Base-by-base conservation (phyloP, 2,329 filamentous ascomycete genomes). In the Colletotrichum falcatum region DNA sequence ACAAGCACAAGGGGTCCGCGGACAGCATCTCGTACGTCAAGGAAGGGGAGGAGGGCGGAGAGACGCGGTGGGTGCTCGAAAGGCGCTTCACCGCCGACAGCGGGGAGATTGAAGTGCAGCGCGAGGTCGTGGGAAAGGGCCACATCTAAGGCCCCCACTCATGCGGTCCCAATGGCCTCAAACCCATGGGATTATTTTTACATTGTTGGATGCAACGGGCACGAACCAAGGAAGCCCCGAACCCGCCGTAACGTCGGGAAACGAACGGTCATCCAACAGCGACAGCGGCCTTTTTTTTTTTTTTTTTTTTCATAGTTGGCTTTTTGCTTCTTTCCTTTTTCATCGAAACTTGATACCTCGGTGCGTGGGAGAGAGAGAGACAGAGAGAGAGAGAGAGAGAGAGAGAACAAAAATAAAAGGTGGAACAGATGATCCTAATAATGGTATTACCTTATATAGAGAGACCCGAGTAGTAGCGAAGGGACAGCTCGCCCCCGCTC, bases 21-120 rank as follows among this genome's bases (percentile, higher is more conserved):
- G 91, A 93, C 74, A 92, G 90, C 72, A 89, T 94, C 42, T 91
- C 90, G 8, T 94, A 94, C 78, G 84, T 87, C 2, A 86, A 86
- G 71, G 89, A 91, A 54, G 84, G 87, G 55, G 84, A 87, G 2
- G 53, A 23, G 30, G 85, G 85, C 11, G 87, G 86, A 1, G 87
- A 87, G 73, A 86, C 85, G 65, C 82, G 90, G 55, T 94, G 91
- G 92, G 87, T 94, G 9, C 82, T 94, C 74, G 92, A 94, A 79
- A 81, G 91, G 44, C 84, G 91, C 62, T 82, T 91, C 44, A 92
- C 90, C 3, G 89, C 84, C 1, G 91, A 93, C 75, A 86, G 83
- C 68, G 91, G 91, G 0, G 86, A 91, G 77, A 79, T 91, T 63
- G 89, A 92, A 76, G 79, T 92, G 4, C 90, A 88, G 54, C 82